A percentile compares a stretch with the other conserved stretches of the same genome.
Conservation (phyloP, 176 grass and related monocot species). For the Chloris gayana region DNA sequence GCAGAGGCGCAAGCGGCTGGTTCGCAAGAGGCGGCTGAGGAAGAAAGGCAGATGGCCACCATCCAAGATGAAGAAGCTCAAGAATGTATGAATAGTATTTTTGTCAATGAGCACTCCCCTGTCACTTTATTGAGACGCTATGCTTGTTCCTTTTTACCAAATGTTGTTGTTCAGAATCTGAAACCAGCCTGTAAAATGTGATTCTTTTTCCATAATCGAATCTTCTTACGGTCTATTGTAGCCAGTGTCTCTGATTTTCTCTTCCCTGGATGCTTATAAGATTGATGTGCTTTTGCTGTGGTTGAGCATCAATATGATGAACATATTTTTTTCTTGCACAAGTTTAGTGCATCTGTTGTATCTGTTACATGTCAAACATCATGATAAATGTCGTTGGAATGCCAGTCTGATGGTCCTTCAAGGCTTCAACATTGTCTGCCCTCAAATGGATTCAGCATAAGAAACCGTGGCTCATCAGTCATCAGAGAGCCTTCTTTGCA, state of each 20-base stretch:
- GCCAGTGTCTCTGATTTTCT: neutral
- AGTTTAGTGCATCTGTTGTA: neutral
- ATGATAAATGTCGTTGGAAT: conserved; percentile 17
- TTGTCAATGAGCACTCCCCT: neutral
- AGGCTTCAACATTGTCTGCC: neutral
- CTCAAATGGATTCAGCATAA: neutral
- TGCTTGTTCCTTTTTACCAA: conserved; percentile 8
- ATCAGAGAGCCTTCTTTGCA: neutral
- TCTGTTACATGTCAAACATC: neutral
- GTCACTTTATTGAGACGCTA: neutral
- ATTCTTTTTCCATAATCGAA: conserved; percentile 21
- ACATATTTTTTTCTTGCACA: neutral
- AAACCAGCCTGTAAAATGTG: conserved; percentile 28
- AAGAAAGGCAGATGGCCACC: conserved; percentile 89
- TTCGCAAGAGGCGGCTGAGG: conserved; percentile 80
- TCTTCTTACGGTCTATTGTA: neutral
- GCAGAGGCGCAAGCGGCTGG: conserved; percentile 64
- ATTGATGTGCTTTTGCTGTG: conserved; percentile 10
- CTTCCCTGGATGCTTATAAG: neutral
- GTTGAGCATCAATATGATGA: neutral
- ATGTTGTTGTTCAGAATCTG: conserved; percentile 42
- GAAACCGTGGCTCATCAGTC: neutral
- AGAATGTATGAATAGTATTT: conserved; percentile 46
- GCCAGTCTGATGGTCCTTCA: neutral
- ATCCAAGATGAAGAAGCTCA: conserved; percentile 87